Percentiles rank a stretch among this genome's conserved stretches.
Evolutionary conservation across 768 basidiomycete genomes (phyloP).

Genomic region (Galerina marginata): DNA sequence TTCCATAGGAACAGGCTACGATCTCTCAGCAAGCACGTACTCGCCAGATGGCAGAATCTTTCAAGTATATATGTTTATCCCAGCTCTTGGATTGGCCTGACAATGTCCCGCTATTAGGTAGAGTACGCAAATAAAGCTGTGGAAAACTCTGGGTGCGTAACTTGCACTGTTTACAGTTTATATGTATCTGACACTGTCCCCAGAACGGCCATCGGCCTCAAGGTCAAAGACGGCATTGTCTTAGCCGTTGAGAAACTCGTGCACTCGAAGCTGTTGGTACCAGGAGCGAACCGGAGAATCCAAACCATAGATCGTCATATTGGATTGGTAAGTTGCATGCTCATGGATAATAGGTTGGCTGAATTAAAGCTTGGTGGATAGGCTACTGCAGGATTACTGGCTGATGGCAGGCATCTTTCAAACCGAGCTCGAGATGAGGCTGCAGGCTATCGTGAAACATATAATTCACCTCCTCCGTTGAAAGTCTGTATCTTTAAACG

Average conservation of each 20-base stretch:
- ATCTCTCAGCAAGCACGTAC: conserved; percentile 92
- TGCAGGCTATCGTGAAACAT: conserved; percentile 69
- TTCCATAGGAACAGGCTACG: conserved; percentile 98
- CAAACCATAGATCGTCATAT: conserved; percentile 93
- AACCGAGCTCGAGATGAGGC: conserved; percentile 88
- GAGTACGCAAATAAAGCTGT: conserved; percentile 99
- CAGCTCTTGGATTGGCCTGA: conserved; percentile 1
- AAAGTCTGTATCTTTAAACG: conserved; percentile 57
- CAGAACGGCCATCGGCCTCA: conserved; percentile 95
- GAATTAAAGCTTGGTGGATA: conserved; percentile 34
- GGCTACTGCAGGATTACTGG: conserved; percentile 93
- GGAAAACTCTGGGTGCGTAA: conserved; percentile 90
- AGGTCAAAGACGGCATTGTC: conserved; percentile 93
- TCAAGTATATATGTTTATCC: conserved; percentile 60
- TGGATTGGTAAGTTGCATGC: conserved; percentile 67
- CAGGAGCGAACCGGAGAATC: conserved; percentile 91
- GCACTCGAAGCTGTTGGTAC: conserved; percentile 94
- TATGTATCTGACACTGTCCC: conserved; percentile 8
- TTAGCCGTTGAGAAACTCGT: conserved; percentile 98
- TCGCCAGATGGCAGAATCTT: conserved; percentile 98
- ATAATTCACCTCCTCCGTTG: conserved; percentile 75
- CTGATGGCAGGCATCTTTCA: conserved; percentile 89
- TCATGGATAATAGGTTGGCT: neutral
- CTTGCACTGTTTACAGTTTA: conserved; percentile 2
- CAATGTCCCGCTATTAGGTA: conserved; percentile 57